A percentile compares a stretch with the other conserved stretches of the same genome.
These are phyloP conservation scores for Schizopora paradoxa DNA, from an alignment of 1,284 basidiomycete genomes.

Conservation along the genomic window DNA sequence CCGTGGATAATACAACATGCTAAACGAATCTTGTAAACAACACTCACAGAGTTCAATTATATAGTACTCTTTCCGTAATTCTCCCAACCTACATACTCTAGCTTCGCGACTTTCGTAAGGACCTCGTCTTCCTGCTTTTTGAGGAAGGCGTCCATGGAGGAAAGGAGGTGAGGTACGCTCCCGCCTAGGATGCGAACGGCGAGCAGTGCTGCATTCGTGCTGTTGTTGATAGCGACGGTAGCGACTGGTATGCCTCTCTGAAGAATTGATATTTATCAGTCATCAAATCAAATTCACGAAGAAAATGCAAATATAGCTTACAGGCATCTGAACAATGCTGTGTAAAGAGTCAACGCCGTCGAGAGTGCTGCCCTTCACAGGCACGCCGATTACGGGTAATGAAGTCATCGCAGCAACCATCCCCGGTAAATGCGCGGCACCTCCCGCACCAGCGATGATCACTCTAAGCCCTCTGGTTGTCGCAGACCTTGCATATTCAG, in stretches of 20 bases:
- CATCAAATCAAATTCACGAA: conserved; percentile 12
- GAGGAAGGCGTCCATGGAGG: conserved; percentile 75
- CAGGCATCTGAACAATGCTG: conserved; percentile 99
- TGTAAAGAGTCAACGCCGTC: conserved; percentile 96
- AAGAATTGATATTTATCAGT: conserved; percentile 12
- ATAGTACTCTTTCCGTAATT: conserved; percentile 47
- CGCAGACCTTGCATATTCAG: conserved; percentile 79
- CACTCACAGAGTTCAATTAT: neutral
- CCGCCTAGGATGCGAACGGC: conserved; percentile 85
- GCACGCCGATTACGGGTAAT: conserved; percentile 93
- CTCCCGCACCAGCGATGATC: conserved; percentile 95
- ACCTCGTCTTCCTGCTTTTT: conserved; percentile 79
- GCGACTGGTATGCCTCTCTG: conserved; percentile 95
- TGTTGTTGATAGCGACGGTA: conserved; percentile 96
- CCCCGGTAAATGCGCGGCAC: conserved; percentile 94
- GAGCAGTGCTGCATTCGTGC: conserved; percentile 89
- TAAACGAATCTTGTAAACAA: too few species aligned
- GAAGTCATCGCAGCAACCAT: conserved; percentile 97
- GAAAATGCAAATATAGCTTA: conserved; percentile 36
- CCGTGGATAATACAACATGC: too few species aligned
- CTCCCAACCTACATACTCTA: conserved; percentile 85
- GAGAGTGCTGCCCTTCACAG: conserved; percentile 90
- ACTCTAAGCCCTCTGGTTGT: conserved; percentile 68
- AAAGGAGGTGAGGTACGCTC: conserved; percentile 62
- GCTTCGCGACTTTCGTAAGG: conserved; percentile 71